Evolutionary conservation across 2,329 filamentous ascomycete genomes (phyloP).

Genomic region (Penicillium polonicum): DNA sequence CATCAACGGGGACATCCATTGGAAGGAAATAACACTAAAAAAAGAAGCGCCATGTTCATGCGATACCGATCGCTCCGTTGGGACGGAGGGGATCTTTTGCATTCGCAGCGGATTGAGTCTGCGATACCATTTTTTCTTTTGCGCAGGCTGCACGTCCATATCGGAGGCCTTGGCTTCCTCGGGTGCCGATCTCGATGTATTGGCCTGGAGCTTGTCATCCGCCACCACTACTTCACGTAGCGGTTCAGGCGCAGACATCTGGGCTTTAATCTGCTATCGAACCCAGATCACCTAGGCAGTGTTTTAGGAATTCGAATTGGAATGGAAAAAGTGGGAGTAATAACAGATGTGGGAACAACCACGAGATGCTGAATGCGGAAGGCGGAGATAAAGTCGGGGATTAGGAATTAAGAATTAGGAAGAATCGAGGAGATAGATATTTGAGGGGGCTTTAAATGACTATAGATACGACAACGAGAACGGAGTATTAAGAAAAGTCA

Average conservation of each 20-base stretch:
- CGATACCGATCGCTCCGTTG: conserved; percentile 55
- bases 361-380: neutral
- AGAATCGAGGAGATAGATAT: neutral
- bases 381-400: neutral
- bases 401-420: neutral
- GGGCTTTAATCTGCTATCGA: neutral
- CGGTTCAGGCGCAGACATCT: conserved; percentile 19
- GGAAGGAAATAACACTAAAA: conserved; percentile 74
- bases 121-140: conserved; percentile 38
- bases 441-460: neutral
- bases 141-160: neutral
- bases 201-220: conserved; percentile 18
- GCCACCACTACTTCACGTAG: conserved; percentile 18
- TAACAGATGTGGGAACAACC: neutral
- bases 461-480: neutral
- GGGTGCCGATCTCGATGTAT: conserved; percentile 14
- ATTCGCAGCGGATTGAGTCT: conserved; percentile 47
- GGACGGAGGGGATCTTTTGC: conserved; percentile 55
- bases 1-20: conserved; percentile 92
- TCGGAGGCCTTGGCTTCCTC: conserved; percentile 17
- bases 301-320: neutral
- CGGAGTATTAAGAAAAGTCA: neutral
- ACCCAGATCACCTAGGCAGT: neutral
- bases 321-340: neutral
- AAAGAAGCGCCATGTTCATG: conserved; percentile 72